Conservation (phyloP, 164 flowering plant genomes). For the Liriodendron chinense region DNA sequence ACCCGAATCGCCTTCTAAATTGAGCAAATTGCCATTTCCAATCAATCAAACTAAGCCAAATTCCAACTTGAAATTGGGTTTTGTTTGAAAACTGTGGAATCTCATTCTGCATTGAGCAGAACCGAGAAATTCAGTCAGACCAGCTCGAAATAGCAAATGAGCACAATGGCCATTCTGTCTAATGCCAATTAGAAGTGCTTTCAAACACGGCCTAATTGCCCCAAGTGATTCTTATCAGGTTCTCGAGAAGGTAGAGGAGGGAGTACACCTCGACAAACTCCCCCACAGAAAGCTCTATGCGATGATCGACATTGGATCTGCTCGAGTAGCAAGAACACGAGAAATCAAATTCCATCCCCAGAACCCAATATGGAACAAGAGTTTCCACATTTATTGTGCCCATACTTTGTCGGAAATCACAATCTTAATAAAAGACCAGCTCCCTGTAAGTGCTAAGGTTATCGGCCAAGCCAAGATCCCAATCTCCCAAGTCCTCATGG, state of each 20-base stretch:
- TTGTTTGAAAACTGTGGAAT: too few species aligned
- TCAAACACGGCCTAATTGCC: too few species aligned
- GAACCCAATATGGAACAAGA: slow-evolving; percentile 73
- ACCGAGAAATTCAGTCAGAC: too few species aligned
- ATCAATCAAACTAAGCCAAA: too few species aligned
- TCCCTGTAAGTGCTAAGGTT: slow-evolving; percentile 68
- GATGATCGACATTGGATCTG: slow-evolving; percentile 62
- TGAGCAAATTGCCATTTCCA: too few species aligned
- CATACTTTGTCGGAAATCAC: slow-evolving; percentile 56
- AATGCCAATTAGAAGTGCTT: too few species aligned
- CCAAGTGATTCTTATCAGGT: slow-evolving; percentile 22
- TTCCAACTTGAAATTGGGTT: too few species aligned
- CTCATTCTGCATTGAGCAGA: too few species aligned
- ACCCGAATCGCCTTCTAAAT: too few species aligned
- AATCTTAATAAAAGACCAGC: slow-evolving; percentile 69
- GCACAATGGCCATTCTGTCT: too few species aligned
- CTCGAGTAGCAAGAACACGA: slow-evolving; percentile 73
- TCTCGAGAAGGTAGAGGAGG: slow-evolving; percentile 51
- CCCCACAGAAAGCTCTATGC: slow-evolving; percentile 50
- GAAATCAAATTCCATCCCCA: slow-evolving; percentile 39
- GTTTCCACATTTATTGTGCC: slow-evolving; percentile 80
- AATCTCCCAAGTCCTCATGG: slow-evolving; percentile 50
- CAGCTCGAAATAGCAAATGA: too few species aligned
- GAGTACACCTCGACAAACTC: slow-evolving; percentile 50
- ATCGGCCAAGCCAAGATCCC: slow-evolving; percentile 76